phyloP scores from a whole-genome alignment of 371 early-diverging fungal genomes.

The Actinomortierella wolfii region DNA sequence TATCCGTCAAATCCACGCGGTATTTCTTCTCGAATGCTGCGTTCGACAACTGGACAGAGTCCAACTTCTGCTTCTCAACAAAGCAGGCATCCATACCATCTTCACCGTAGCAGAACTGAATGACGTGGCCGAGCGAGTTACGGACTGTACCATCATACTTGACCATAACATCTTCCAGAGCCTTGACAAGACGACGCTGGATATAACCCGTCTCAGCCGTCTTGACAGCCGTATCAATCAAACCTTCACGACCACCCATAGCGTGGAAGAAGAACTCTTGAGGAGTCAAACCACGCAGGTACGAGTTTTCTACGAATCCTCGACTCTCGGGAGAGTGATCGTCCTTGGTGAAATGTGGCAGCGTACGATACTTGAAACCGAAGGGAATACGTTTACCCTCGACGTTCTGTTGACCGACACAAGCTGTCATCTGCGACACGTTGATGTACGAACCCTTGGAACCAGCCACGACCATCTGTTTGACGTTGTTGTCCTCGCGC shows the following conservation, averaged over 20 bases:
- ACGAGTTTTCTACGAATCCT: constrained; percentile 99
- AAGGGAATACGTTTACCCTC: constrained; percentile 99
- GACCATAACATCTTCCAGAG: constrained; percentile 98
- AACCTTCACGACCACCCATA: constrained; percentile 99
- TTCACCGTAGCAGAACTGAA: constrained; percentile 98
- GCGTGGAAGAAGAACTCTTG: constrained; percentile 99
- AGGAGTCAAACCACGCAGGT: constrained; percentile 97
- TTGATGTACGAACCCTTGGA: constrained; percentile 99
- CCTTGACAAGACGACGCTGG: constrained; percentile 99
- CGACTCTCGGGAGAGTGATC: constrained; percentile 97
- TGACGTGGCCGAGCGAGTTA: constrained; percentile 90
- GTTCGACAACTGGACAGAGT: constrained; percentile 70
- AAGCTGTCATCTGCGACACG: constrained; percentile 99
- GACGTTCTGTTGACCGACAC: constrained; percentile 99
- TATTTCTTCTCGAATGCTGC: constrained; percentile 78
- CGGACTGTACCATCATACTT: constrained; percentile 99
- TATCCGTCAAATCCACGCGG: constrained; percentile 77
- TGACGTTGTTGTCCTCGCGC: constrained; percentile 96
- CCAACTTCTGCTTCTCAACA: constrained; percentile 88
- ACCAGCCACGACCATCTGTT: constrained; percentile 99
- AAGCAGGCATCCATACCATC: constrained; percentile 98
- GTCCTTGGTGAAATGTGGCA: constrained; percentile 99
- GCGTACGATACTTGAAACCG: constrained; percentile 95
- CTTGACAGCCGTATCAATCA: constrained; percentile 99
- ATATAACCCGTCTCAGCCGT: constrained; percentile 99